Evolutionary conservation across 1,139 yeast genomes (phyloP).

Genomic region (Arxiozyma slooffiae): DNA sequence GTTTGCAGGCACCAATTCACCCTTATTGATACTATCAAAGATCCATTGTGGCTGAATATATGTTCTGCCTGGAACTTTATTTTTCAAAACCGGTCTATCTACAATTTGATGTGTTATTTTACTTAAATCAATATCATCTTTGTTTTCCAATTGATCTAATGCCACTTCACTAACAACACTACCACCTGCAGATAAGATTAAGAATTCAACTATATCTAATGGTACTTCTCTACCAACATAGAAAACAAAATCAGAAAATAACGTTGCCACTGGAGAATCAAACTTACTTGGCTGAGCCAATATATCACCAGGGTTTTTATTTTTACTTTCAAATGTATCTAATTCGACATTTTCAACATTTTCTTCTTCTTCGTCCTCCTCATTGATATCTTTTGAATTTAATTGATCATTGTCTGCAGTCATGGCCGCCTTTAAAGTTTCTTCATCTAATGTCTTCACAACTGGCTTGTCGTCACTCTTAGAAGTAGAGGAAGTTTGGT

Average conservation of each 20-base stretch:
- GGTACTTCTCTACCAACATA: constrained; percentile 95
- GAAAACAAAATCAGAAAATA: constrained; percentile 70
- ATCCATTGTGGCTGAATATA: constrained; percentile 98
- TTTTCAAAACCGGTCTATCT: constrained; percentile 75
- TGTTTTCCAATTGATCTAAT: constrained; percentile 54
- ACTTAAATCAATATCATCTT: constrained; percentile 46
- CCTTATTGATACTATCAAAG: constrained; percentile 81
- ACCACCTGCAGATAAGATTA: constrained; percentile 84
- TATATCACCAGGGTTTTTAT: constrained; percentile 62
- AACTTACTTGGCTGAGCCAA: constrained; percentile 70
- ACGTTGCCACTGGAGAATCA: constrained; percentile 46
- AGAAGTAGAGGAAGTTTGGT: background rate
- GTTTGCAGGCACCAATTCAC: constrained; percentile 62
- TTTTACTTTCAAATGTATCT: constrained; percentile 59
- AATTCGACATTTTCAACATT: constrained; percentile 39
- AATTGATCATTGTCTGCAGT: constrained; percentile 33
- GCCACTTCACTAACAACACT: constrained; percentile 77
- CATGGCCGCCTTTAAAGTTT: constrained; percentile 33
- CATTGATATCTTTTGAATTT: constrained; percentile 31
- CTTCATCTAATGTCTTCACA: constrained; percentile 21
- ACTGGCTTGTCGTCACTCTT: background rate
- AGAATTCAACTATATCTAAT: constrained; percentile 78
- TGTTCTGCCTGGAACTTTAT: constrained; percentile 82
- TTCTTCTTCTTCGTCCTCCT: constrained; percentile 35
- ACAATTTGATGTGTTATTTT: constrained; percentile 85